These are phyloP conservation scores for Tubosaeta brunneosetosa DNA, from an alignment of 768 basidiomycete species.

Conservation along the genomic window DNA sequence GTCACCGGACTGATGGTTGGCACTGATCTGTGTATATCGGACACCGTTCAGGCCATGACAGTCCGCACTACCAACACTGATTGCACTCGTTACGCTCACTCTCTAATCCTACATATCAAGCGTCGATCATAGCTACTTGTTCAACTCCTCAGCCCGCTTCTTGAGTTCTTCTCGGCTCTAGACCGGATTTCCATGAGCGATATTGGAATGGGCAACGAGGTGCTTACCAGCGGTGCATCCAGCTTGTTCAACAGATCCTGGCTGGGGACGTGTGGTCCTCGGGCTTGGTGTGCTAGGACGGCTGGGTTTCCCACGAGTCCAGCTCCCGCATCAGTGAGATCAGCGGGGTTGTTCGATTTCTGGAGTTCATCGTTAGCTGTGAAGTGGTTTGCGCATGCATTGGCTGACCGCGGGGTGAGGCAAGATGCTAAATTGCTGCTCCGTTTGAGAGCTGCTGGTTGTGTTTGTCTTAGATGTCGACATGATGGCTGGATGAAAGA, in stretches of 20 bases:
- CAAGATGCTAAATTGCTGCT: conserved; percentile 47
- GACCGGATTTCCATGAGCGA: background rate
- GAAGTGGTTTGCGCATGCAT: background rate
- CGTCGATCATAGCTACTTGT: conserved; percentile 24
- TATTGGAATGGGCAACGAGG: background rate
- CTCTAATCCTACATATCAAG: background rate
- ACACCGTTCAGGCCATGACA: too few relatives aligned
- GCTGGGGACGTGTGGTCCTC: conserved; percentile 48
- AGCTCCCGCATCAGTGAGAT: conserved; percentile 31
- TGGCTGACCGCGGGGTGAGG: conserved; percentile 58
- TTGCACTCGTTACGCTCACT: background rate
- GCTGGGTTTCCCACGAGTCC: conserved; percentile 37
- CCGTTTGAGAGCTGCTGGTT: conserved; percentile 11
- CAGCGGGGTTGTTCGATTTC: conserved; percentile 35
- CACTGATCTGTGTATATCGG: too few relatives aligned
- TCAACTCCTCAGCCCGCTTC: conserved; percentile 43
- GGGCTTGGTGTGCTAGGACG: conserved; percentile 44
- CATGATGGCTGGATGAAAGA: conserved; percentile 8
- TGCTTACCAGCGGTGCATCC: conserved; percentile 45
- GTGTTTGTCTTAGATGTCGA: conserved; percentile 5
- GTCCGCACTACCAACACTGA: too few relatives aligned
- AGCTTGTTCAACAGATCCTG: conserved; percentile 41
- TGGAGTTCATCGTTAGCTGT: conserved; percentile 15
- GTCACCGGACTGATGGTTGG: too few relatives aligned
- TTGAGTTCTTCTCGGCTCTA: conserved; percentile 52